Conservation (phyloP, 805 yeast genomes). For the Maudiozyma bulderi region DNA sequence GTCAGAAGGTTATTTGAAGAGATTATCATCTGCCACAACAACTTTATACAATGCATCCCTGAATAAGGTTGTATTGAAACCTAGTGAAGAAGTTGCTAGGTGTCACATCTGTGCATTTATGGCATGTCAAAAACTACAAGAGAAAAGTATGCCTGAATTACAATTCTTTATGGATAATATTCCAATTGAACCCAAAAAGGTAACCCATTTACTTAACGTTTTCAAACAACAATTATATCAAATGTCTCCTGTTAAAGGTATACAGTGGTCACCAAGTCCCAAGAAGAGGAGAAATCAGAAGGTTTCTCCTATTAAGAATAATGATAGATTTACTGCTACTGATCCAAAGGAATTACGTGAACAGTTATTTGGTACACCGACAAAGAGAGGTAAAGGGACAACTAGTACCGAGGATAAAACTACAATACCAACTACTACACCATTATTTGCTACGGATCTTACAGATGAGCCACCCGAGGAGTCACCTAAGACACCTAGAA, state of each 20-base stretch:
- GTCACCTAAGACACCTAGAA: constrained; percentile 11
- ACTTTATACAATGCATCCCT: constrained; percentile 42
- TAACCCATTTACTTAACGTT: constrained; percentile 35
- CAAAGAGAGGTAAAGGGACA: constrained; percentile 4
- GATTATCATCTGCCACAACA: constrained; percentile 21
- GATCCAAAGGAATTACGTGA: constrained; percentile 24
- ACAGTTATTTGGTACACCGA: constrained; percentile 23
- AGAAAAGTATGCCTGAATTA: constrained; percentile 35
- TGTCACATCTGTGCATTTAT: constrained; percentile 58
- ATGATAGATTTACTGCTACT: constrained; percentile 19
- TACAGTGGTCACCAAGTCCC: constrained; percentile 27
- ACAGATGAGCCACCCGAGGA: constrained; percentile 1
- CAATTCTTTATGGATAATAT: constrained; percentile 41
- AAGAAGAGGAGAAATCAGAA: constrained; percentile 10
- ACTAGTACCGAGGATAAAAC: neutral
- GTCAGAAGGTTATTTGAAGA: constrained; percentile 20
- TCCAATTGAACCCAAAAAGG: constrained; percentile 44
- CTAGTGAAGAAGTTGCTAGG: constrained; percentile 53
- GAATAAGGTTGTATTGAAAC: constrained; percentile 42
- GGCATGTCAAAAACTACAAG: constrained; percentile 42
- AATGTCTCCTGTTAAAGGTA: constrained; percentile 24
- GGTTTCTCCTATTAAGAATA: constrained; percentile 13
- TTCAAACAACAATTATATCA: constrained; percentile 35
- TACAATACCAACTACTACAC: constrained; percentile 1
- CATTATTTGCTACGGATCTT: neutral